Evolutionary conservation across 2,329 filamentous ascomycete species (phyloP), one percentile per base, ranked within the genome.

Genomic region (Aspergillus chevalieri): DNA sequence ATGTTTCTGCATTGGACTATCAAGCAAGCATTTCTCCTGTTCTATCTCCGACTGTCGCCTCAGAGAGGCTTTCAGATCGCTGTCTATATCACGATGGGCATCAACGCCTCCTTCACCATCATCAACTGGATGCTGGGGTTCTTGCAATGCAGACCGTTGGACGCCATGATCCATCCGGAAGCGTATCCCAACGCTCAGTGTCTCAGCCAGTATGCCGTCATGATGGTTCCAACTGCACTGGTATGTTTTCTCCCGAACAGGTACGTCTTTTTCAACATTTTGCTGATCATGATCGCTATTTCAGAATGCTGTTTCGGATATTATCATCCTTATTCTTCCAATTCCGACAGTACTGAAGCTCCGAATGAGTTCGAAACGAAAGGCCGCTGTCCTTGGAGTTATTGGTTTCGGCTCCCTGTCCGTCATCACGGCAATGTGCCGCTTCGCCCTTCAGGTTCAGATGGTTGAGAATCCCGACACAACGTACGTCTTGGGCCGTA

Each of bases 1-100:
- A 51, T 51, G 49, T 51, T 49, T 17, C 34, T 44, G 9, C 49
- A 51, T 34, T 51, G 49, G 46, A 46, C 34, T 4, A 38, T 51
- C n/a, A 51, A 51, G 22, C 46, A 48, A 14, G 49, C 46, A 12
- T 49, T 51, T 26, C 49, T 51, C 14, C 14, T 51, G 2, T 51
- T 49, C 46, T 51, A 51, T 24, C 49, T 51, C 21, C 46, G 49
- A 30, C 41, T 51, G 3, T 51, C 46, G 8, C 46, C 45, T 5
- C 33, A 43, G 6, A 41, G 24, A 15, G 26, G 47, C 12, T 44
- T 44, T 7, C 42, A 28, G 6, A 26, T 26, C 7, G 24, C 24
- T 7, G 42, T 44, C 22, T 44, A 44, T 9, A n/a, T 6, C 6
- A 44, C 42, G 6, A 44, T 44, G 42, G 21, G 12, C 14, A 8